Percentiles rank a stretch among this genome's conserved stretches.
phyloP scores from a whole-genome alignment of 2,329 filamentous ascomycete species.

The Calonectria hawksworthii region DNA sequence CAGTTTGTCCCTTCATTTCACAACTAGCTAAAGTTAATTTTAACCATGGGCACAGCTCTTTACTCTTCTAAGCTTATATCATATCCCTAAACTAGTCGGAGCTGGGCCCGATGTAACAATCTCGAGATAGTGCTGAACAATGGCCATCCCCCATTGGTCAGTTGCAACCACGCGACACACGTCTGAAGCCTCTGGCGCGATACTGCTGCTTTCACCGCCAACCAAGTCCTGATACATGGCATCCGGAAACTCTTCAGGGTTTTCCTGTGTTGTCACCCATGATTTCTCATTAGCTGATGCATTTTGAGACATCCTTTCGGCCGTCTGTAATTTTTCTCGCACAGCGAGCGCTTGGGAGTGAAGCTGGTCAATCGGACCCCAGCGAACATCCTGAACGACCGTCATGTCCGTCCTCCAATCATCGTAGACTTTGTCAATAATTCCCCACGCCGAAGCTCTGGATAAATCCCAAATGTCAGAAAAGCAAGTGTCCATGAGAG shows the following conservation, averaged over 20 bases:
- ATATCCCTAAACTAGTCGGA: not conserved
- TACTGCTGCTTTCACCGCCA: not conserved
- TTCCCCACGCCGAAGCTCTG: not conserved
- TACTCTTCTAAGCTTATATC: slow-evolving; percentile 5
- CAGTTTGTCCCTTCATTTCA: not conserved
- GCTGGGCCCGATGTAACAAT: not conserved
- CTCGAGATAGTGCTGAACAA: not conserved
- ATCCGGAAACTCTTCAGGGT: not conserved
- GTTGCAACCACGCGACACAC: not conserved
- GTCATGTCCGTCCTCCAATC: slow-evolving; percentile 22
- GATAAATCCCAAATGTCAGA: not conserved
- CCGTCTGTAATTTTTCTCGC: not conserved
- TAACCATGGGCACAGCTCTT: not conserved
- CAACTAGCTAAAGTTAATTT: slow-evolving; percentile 5
- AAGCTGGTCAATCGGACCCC: slow-evolving; percentile 27
- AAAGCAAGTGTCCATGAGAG: slow-evolving; percentile 9
- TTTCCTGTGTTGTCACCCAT: not conserved
- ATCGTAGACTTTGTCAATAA: slow-evolving; percentile 23
- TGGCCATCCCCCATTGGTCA: not conserved
- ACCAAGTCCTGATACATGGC: not conserved
- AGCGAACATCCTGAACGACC: slow-evolving; percentile 21
- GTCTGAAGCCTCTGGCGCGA: not conserved
- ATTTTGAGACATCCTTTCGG: not conserved
- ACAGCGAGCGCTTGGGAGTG: not conserved
- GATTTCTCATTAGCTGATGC: not conserved